phyloP scores from a whole-genome alignment of 2,329 filamentous ascomycete genomes.

The Domatiomyces globalis region DNA sequence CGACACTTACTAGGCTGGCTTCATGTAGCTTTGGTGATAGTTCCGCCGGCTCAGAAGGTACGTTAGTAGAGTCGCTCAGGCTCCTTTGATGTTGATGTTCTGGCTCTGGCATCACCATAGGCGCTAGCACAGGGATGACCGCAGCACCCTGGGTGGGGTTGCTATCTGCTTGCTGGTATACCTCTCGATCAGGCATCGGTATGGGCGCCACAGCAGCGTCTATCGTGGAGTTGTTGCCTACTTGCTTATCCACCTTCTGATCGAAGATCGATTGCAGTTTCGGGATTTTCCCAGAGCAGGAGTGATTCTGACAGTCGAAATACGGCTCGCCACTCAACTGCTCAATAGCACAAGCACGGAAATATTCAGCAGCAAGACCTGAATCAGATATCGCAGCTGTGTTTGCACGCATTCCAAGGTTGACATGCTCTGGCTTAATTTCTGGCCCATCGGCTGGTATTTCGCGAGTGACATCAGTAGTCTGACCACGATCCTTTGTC shows the following conservation, averaged over 20 bases:
- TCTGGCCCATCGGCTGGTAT: not conserved
- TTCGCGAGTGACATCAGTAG: not conserved
- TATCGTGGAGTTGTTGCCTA: not conserved
- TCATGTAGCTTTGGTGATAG: constrained; percentile 21
- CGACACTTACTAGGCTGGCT: constrained; percentile 18
- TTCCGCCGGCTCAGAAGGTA: constrained; percentile 13
- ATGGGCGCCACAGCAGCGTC: not conserved
- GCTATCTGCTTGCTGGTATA: not conserved
- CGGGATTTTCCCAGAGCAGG: constrained; percentile 21
- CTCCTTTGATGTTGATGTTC: not conserved
- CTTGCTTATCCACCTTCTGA: constrained; percentile 16
- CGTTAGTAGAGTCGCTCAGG: constrained; percentile 5
- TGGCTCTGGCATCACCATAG: not conserved
- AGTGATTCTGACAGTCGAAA: constrained; percentile 32
- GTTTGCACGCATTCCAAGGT: not conserved
- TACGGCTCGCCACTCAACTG: constrained; percentile 28
- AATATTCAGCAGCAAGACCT: constrained; percentile 19
- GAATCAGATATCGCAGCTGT: not conserved
- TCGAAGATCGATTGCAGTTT: constrained; percentile 14
- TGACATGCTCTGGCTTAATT: not conserved
- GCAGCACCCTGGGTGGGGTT: not conserved
- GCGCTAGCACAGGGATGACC: not conserved
- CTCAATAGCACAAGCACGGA: constrained; percentile 32
- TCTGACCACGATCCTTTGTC: constrained; percentile 3
- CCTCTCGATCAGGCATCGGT: not conserved